Conservation (phyloP, 257 asterid species). For the Rhazya stricta region DNA sequence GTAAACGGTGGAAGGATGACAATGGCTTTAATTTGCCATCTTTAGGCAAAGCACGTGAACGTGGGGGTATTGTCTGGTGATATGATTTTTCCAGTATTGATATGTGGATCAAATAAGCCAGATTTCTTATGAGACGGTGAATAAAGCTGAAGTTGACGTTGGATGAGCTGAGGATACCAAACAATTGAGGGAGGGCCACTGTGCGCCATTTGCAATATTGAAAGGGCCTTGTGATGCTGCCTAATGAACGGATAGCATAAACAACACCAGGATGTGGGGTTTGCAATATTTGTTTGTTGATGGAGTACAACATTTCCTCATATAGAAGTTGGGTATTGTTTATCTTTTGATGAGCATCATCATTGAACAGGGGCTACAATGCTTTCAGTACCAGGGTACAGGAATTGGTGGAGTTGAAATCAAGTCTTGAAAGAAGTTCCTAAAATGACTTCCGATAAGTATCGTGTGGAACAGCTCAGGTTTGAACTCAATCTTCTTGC, state of each 20-base stretch:
- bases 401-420: conserved; percentile 14
- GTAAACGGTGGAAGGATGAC: neutral
- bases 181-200: neutral
- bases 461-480: conserved; percentile 4
- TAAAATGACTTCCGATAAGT: conserved; percentile 12
- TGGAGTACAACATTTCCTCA: conserved; percentile 19
- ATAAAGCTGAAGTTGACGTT: neutral
- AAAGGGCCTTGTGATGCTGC: conserved; percentile 4
- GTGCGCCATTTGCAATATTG: neutral
- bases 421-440: conserved; percentile 12
- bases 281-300: conserved; percentile 4
- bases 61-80: neutral
- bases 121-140: conserved; percentile 10
- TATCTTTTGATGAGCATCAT: conserved; percentile 23
- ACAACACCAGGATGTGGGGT: conserved; percentile 13
- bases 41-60: conserved; percentile 3
- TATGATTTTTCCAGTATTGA: neutral
- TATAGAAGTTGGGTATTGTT: conserved; percentile 23
- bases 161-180: neutral
- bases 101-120: conserved; percentile 7
- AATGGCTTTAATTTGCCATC: neutral
- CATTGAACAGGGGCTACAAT: conserved; percentile 17
- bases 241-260: conserved; percentile 6
- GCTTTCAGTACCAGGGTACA: conserved; percentile 19
- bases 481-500: conserved; percentile 19